Conservation (phyloP, 2,329 filamentous ascomycete species). For the Pseudogymnoascus sp. region DNA sequence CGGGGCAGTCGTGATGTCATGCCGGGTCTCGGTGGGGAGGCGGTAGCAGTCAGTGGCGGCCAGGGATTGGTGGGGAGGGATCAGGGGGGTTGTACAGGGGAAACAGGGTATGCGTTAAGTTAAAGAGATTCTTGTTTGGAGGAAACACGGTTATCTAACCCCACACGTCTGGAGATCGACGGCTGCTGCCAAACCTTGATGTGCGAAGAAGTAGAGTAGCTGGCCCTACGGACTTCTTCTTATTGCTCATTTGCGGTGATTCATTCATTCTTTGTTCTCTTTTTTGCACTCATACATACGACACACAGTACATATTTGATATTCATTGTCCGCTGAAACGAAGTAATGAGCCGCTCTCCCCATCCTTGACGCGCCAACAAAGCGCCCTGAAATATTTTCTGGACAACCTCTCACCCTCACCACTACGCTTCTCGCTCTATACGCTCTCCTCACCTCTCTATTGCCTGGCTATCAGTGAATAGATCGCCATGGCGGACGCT, state of each 20-base stretch:
- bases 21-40: background rate
- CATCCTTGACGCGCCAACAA: background rate
- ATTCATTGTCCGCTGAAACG: background rate
- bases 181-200: background rate
- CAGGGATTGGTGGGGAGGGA: background rate
- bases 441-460: background rate
- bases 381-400: background rate
- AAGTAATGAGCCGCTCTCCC: background rate
- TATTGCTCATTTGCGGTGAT: background rate
- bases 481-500: background rate
- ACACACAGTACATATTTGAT: background rate
- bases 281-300: background rate
- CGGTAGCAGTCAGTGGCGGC: background rate
- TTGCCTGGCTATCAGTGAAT: background rate
- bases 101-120: conserved; percentile 4
- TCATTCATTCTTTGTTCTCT: conserved; percentile 1
- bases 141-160: background rate
- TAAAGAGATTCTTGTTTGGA: background rate
- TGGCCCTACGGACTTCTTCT: background rate
- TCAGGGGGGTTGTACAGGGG: background rate
- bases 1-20: background rate
- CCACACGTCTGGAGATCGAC: background rate
- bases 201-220: background rate
- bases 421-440: background rate
- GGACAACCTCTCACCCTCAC: background rate